Conservation (phyloP, 1,284 basidiomycete species). For the Pterulicium gracile region DNA sequence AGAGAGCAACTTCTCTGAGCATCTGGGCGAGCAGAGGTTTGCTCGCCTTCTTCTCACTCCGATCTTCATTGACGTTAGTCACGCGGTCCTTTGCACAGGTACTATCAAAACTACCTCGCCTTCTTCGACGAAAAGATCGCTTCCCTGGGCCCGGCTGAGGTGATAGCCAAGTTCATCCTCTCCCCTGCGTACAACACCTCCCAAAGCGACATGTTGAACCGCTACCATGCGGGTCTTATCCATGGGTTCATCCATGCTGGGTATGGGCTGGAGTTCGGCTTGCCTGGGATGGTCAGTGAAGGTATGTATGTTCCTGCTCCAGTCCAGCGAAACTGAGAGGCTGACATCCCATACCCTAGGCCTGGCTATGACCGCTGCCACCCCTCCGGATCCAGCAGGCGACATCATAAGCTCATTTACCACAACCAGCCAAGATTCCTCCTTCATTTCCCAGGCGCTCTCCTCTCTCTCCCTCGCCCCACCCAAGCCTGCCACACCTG, state of each 20-base stretch:
- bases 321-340: background rate
- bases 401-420: background rate
- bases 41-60: background rate
- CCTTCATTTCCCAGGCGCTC: background rate
- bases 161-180: background rate
- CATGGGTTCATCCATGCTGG: constrained; percentile 21
- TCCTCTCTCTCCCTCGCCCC: background rate
- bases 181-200: background rate
- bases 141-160: background rate
- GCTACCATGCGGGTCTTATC: constrained; percentile 12
- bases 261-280: constrained; percentile 20
- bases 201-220: constrained; percentile 12
- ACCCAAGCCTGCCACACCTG: too few relatives aligned
- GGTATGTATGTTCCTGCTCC: constrained; percentile 11
- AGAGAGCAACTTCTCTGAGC: background rate
- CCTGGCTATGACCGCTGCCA: background rate
- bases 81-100: background rate
- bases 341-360: background rate
- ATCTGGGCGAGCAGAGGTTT: background rate
- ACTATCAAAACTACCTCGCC: background rate
- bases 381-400: background rate
- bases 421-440: background rate
- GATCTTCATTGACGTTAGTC: background rate
- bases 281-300: constrained; percentile 20
- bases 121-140: background rate